These are phyloP conservation scores for Azolla pinnata DNA, from an alignment of 75 land plant species.

Conservation along the genomic window DNA sequence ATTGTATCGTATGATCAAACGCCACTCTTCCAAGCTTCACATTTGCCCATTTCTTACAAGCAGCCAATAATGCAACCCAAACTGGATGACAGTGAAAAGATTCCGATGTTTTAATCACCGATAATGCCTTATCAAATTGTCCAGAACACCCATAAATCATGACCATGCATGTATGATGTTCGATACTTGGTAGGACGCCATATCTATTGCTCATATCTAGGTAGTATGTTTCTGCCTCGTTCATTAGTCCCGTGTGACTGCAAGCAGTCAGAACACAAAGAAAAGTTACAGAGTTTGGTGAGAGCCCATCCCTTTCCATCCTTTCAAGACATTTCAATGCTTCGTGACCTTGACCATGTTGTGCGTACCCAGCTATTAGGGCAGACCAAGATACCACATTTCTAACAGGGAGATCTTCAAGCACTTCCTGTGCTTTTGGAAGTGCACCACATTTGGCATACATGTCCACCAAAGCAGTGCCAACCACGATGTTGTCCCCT, in stretches of 20 bases:
- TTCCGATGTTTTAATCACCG: not conserved
- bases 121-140: conserved; percentile 14
- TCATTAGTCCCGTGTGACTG: conserved; percentile 6
- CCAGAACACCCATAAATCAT: conserved; percentile 14
- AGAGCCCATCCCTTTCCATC: conserved; percentile 10
- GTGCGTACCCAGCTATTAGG: conserved; percentile 28
- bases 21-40: conserved; percentile 9
- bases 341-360: conserved; percentile 8
- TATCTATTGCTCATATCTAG: conserved; percentile 2
- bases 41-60: conserved; percentile 7
- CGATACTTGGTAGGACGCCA: conserved; percentile 7
- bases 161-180: conserved; percentile 15
- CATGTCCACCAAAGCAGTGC: conserved; percentile 18
- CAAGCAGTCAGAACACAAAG: conserved; percentile 13
- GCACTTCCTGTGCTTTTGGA: conserved; percentile 12
- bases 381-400: conserved; percentile 30
- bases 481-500: conserved; percentile 11
- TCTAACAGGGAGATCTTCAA: conserved; percentile 15
- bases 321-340: conserved; percentile 14
- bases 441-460: conserved; percentile 20
- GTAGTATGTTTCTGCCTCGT: not conserved
- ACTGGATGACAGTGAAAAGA: conserved; percentile 4
- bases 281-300: conserved; percentile 9
- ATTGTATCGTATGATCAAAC: not conserved
- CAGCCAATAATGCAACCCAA: conserved; percentile 11